Evolutionary conservation across 805 yeast genomes (phyloP), one percentile per base, ranked within the genome.

Genomic region (Schwanniomyces pseudopolymorphus): DNA sequence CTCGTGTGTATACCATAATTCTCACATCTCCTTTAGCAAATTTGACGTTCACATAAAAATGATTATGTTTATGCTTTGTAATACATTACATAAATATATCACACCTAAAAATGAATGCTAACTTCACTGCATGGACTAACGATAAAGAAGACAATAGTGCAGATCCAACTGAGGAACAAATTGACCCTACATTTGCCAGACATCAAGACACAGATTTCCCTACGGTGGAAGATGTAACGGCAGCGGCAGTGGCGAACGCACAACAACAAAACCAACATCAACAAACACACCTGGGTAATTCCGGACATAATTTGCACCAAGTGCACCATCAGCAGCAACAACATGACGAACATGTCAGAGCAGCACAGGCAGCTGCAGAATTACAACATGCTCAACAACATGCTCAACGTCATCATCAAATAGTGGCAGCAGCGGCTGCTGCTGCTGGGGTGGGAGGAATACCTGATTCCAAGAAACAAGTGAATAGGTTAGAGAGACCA

Each of bases 121-220:
- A 58, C 42, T 63, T 51, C 41, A 49, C 51, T 11, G 43, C 59
- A 22, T 63, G 68, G 67, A 48, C 48, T 37, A 53, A 54, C 35
- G 63, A 57, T 37, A 58, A 58, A 39, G 56, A 52, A 38, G 60
- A 59, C 17, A 42, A 44, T 16, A 37, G 39, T 19, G 45, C 44
- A 22, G 54, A 49, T 4, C 47, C 52, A 13, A 38, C 46, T 22
- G 65, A 58, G 16, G 66, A 58, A 35, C 62, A 61, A 49, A 64
- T 64, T 37, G 70, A 67, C 43, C 66, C 69, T 9, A 47, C 65
- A 13, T 67, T 65, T 49, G 60, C 62, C 6, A 48, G 65, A 13
- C 63, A 59, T 25, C 59, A 50, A 43, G 60, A 57, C 33, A 53
- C 46, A 46, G 65, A 52, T 17, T 61, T 56, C 35, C 55, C 62